Evolutionary conservation across 108 stramenopile genomes (phyloP), one percentile per base, ranked within the genome.

Genomic region (Aurantiochytrium sp.): DNA sequence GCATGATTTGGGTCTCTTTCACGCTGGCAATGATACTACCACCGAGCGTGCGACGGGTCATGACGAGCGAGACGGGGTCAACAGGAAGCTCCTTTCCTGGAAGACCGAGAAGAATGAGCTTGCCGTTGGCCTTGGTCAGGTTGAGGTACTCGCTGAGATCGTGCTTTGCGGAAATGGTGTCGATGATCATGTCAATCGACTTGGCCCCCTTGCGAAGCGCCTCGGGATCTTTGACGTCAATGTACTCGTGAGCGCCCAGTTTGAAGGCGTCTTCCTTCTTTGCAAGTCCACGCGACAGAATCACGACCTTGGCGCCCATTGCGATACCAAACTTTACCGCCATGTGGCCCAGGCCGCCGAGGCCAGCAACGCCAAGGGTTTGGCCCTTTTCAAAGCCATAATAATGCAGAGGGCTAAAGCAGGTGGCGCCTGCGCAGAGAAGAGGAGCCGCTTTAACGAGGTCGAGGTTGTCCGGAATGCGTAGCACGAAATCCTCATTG

Each of bases 341-440:
- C 91, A 94, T 90, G 72, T 92, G 91, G 44, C 95, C 95, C 16
- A 95, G 90, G 57, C 95, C 95, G 53, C 95, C 95, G 89, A 94
- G 90, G 28, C 95, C 95, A 4, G 91, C 92, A 59, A 95, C 76
- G 19, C 91, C 95, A 8, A 95, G 90, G 19, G 57, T 88, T 72
- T 91, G 89, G 18, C 92, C 92, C 19, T 88, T 72, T 21, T 69
- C 58, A 10, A 58, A 21, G 60, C 92, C 91, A 43, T 92, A 90
- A 73, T 90, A 90, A 49, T 90, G 87, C 69, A 95, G 88, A 5
- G 94, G 94, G 19, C 53, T 72, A 83, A 92, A 96, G 45, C 55
- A 90, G 58, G 95, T 96, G 60, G 94, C 90, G 59, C 95, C 95
- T 29, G 95, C 95, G 91, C 95, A 96, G 64, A 95, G 58, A 14